A percentile compares a stretch with the other conserved stretches of the same genome.
These are phyloP conservation scores for Fraxinus platypoda DNA, from an alignment of 305 asterid species.

Conservation along the genomic window DNA sequence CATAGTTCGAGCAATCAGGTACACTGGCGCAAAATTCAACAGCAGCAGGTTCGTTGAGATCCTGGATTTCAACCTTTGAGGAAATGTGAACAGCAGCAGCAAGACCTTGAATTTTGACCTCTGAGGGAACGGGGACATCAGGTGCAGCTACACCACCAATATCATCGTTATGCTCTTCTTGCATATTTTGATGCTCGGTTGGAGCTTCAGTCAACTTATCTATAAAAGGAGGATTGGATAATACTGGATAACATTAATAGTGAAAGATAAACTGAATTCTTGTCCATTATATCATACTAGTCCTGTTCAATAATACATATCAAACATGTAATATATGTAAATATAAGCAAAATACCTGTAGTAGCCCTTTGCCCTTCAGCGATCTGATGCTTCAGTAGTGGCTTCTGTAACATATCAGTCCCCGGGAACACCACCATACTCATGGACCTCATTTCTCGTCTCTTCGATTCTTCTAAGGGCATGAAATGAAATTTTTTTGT, in stretches of 20 bases:
- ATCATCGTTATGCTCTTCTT: slow-evolving; percentile 20
- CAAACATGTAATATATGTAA: background rate
- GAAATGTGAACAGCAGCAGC: slow-evolving; percentile 18
- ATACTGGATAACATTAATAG: background rate
- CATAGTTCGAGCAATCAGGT: slow-evolving; percentile 22
- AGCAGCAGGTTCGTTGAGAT: slow-evolving; percentile 17
- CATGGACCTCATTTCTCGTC: slow-evolving; percentile 75
- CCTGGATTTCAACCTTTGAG: slow-evolving; percentile 14
- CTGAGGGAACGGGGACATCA: slow-evolving; percentile 9
- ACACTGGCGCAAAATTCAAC: slow-evolving; percentile 23
- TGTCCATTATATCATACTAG: background rate
- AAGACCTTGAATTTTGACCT: slow-evolving; percentile 10
- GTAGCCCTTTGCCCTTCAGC: slow-evolving; percentile 27
- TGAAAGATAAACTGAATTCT: background rate
- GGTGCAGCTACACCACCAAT: slow-evolving; percentile 12
- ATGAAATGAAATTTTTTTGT: slow-evolving; percentile 75
- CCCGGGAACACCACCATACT: slow-evolving; percentile 82
- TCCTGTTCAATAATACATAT: background rate
- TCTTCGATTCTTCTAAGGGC: slow-evolving; percentile 63
- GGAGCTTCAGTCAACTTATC: slow-evolving; percentile 5
- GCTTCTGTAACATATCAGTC: slow-evolving; percentile 73
- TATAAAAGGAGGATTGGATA: slow-evolving; percentile 5
- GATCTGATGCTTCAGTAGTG: slow-evolving; percentile 33
- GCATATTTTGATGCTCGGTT: slow-evolving; percentile 16
- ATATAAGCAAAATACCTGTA: slow-evolving; percentile 40